Base-by-base conservation (phyloP, 192 early-diverging fungal species). In the Coemansia sp. region DNA sequence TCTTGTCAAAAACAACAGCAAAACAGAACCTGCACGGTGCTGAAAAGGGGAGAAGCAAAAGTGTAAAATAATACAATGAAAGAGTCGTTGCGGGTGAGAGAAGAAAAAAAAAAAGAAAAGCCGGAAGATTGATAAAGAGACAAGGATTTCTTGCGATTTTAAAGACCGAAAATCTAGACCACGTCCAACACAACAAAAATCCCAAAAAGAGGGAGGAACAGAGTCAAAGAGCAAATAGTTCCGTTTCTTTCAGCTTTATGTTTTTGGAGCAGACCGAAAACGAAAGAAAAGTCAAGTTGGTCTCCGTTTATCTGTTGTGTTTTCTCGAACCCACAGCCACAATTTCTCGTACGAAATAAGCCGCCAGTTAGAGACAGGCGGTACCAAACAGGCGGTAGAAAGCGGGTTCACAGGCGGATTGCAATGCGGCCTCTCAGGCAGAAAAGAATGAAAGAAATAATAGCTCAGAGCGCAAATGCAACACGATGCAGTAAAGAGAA, bases 31-130 rank as follows among this genome's bases (percentile, higher is more conserved):
- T 45, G 41, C 41, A 45, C 41, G 41, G n/a, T 45, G 41, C 41
- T 45, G 41, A 45, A 45, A 45, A 45, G 11, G 41, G 41, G 32
- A 35, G 32, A 35, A 35, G 41, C 41, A n/a, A 45, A n/a, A 15
- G 41, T 15, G 25, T 17, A 29, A 14, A 55, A 55, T 27, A 54
- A 17, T 14, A 29, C 29, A 55, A 55, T 55, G 27, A 14, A 55
- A 29, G 53, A 24, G 5, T 32, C 2, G 52, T 22, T 35, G 49
- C 41, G 45, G 53, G 39, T 41, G 38, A 60, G 8, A 21, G 53
- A 37, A 59, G 59, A 23, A 60, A 64, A 24, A 60, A 59, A 45
- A 24, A 60, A 59, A 45, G 23, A 29, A 59, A 58, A 37, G 11
- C 12, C 38, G 27, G 55, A 15, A 56, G 49, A 39, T 22, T 61